Evolutionary conservation across 2,329 filamentous ascomycete species (phyloP), one percentile per base, ranked within the genome.

Genomic region (Exophiala lecanii-corni): DNA sequence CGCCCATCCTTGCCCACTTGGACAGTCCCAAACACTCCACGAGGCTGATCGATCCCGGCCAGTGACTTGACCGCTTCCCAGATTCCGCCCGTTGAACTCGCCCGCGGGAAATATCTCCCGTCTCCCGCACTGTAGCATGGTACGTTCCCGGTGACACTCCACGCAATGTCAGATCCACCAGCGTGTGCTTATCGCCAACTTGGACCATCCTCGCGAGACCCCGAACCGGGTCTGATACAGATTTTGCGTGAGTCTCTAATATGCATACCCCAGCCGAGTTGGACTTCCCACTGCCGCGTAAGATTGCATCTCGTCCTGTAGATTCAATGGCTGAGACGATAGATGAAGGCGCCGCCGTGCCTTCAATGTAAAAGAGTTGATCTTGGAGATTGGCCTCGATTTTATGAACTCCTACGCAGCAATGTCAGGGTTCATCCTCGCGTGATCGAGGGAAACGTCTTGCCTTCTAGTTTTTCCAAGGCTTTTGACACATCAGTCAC

Each of bases 261-360:
- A 98, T 97, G 67, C 89, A 95, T 32, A 98, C 92, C 33, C 91
- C 88, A 20, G 89, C 86, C 89, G 87, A 87, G 67, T 96, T 83
- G 60, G 87, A 83, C 56, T 75, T 78, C 51, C 92, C 92, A 47
- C 85, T 89, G 42, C 92, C 92, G 55, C 92, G 83, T 45, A 98
- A 70, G 59, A 98, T 96, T 34, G 91, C 91, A 76, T 97, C 91
- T 59, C 89, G 81, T 39, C 92, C 92, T 7, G 89, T 96, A 33
- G 76, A 74, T 69, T 96, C 86, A 52, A 97, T 94, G 5, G 91
- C 85, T 50, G 82, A 74, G 20, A 96, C 89, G 53, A 97, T 94
- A 34, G 84, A 78, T 40, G 89, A 96, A 12, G 92, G 92, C 15
- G 92, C 81, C 55, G 87, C 86, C 51, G 86, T 95, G 55, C 92